Evolutionary conservation across 106 monocot genomes (phyloP), one percentile per base, ranked within the genome.

Genomic region (Acorus gramineus): DNA sequence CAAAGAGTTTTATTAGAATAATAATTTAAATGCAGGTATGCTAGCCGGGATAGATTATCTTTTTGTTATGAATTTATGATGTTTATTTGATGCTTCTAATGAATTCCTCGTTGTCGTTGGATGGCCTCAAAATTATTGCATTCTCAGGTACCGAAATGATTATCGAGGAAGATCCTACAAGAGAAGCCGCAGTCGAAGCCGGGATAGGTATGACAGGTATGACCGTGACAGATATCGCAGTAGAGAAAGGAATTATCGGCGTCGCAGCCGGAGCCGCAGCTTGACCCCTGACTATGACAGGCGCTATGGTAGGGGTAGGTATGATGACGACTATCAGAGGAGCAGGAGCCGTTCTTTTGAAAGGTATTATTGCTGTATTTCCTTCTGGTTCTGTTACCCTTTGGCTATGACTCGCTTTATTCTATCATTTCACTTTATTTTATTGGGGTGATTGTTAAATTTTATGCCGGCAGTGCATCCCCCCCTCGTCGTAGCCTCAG

Each of bases 181-280:
- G 49, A 71, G 71, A 2, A 77, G 77, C 50, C 71, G 67, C 14
- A 78, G 77, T 42, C 61, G 54, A 47, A 72, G 72, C 57, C 14
- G 53, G 12, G 77, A 49, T 10, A 71, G 71, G 1, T 28, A 28
- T 28, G 28, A 28, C 28, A 28, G 28, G 58, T 43, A 60, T 66
- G 71, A 71, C 11, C 59, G 65, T 48, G 77, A 62, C 44, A 65
- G 71, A 11, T 66, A 77, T 14, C 28, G 46, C 54, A 66, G 66
- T 3, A 50, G 49, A 13, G 77, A 71, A 12, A 71, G 66, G 42
- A 61, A 62, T 10, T 67, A 78, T 46, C 57, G 43, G 28, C 71
- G 56, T 49, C 66, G 72, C 6, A 78, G 77, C 62, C 66, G 71
- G 52, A 77, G 77, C 14, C 65, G 53, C n/a, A 71, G 77, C 61